Conservation (phyloP, 257 asterid species). For the Jacaranda copaia region DNA sequence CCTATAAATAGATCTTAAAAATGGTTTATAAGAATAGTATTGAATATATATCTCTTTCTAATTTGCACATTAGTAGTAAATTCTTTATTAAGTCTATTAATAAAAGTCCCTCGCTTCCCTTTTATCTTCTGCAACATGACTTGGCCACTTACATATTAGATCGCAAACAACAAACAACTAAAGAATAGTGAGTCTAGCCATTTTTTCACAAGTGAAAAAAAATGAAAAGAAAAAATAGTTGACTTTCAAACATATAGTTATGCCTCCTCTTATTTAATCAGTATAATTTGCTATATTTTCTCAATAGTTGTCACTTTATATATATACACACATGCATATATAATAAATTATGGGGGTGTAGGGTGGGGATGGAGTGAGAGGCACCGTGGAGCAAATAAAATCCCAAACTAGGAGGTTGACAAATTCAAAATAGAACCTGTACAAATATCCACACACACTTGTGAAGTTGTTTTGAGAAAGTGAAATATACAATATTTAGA, state of each 20-base stretch:
- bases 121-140: slow-evolving; percentile 35
- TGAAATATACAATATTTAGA: too few species aligned
- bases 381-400: too few species aligned
- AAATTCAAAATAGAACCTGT: too few species aligned
- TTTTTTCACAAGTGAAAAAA: not conserved
- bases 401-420: too few species aligned
- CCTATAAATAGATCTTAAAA: not conserved
- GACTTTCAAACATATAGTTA: slow-evolving; percentile 18
- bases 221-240: slow-evolving; percentile 4
- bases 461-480: too few species aligned
- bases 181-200: not conserved
- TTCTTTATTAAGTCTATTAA: not conserved
- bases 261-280: slow-evolving; percentile 15
- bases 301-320: too few species aligned
- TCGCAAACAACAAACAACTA: slow-evolving; percentile 26
- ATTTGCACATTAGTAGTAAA: not conserved
- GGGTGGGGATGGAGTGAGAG: too few species aligned
- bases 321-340: too few species aligned
- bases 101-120: slow-evolving; percentile 30
- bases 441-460: too few species aligned
- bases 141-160: slow-evolving; percentile 18
- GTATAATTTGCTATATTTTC: slow-evolving; percentile 23
- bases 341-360: too few species aligned
- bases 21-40: not conserved
- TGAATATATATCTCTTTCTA: not conserved